Conservation (phyloP, 1,284 basidiomycete species). For the Moniliella sp. region DNA sequence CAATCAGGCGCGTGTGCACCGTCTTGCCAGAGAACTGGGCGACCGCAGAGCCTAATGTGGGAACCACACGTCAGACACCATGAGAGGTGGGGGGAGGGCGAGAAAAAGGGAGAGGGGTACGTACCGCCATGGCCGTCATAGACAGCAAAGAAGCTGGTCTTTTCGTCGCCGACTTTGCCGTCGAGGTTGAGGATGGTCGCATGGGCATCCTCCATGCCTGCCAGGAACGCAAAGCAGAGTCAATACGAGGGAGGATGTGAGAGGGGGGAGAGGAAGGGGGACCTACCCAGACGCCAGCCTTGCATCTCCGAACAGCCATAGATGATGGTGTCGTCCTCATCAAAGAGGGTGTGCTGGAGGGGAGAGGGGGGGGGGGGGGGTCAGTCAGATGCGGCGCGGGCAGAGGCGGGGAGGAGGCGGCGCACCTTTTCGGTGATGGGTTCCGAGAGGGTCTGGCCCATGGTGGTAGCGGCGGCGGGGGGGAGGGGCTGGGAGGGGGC, state of each 20-base stretch:
- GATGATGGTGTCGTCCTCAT: conserved; percentile 54
- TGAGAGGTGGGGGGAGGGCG: neutral
- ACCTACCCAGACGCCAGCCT: conserved; percentile 88
- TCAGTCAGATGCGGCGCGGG: conserved; percentile 32
- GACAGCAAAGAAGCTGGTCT: conserved; percentile 63
- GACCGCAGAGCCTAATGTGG: conserved; percentile 52
- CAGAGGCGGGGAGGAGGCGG: neutral
- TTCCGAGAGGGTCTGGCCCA: conserved; percentile 38
- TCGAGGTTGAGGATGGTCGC: conserved; percentile 45
- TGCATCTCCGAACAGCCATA: conserved; percentile 92
- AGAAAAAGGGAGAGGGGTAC: conserved; percentile 16
- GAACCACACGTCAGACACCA: neutral
- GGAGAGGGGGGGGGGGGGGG: conserved; percentile 45
- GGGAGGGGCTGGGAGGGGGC: neutral
- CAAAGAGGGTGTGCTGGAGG: conserved; percentile 55
- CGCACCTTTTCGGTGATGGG: conserved; percentile 61
- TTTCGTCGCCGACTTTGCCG: conserved; percentile 11
- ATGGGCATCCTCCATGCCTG: conserved; percentile 96
- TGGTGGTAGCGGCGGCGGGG: conserved; percentile 4
- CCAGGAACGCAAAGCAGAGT: conserved; percentile 6
- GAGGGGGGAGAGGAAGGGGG: neutral
- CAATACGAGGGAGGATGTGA: neutral
- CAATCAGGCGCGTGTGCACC: conserved; percentile 57
- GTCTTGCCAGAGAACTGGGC: conserved; percentile 76
- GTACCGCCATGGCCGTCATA: conserved; percentile 94